Evolutionary conservation across 768 basidiomycete species (phyloP).

Genomic region (Hypholoma sublateritium): DNA sequence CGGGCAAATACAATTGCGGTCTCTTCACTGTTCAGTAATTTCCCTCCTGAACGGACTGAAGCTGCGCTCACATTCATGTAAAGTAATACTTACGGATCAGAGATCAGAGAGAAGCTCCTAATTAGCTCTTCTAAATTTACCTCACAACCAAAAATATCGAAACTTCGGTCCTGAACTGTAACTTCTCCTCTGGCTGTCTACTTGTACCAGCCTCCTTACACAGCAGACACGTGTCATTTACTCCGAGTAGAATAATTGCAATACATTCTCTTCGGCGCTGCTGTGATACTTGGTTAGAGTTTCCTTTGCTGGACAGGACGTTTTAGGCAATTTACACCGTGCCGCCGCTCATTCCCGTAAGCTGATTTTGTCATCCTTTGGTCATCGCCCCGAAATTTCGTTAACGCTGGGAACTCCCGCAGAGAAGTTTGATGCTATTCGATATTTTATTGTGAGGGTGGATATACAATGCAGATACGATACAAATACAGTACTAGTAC

Average conservation of each 20-base stretch:
- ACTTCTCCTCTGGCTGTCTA: background rate
- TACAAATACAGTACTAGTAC: conserved; percentile 7
- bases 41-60: too few species aligned
- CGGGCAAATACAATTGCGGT: too few species aligned
- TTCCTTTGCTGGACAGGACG: too few species aligned
- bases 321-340: background rate
- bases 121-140: too few species aligned
- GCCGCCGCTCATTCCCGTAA: background rate
- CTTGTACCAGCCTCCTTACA: background rate
- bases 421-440: background rate
- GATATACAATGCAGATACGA: background rate
- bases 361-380: background rate
- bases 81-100: too few species aligned
- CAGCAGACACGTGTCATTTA: background rate
- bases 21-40: too few species aligned
- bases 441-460: background rate
- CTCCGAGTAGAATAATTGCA: background rate
- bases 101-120: too few species aligned
- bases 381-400: too few species aligned
- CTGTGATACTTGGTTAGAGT: background rate
- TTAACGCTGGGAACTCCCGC: background rate
- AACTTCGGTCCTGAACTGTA: background rate
- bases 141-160: background rate
- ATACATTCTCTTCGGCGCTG: too few species aligned
- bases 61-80: too few species aligned